A percentile compares a stretch with the other conserved stretches of the same genome.
These are phyloP conservation scores for Marsdenia floribunda DNA, from an alignment of 257 asterid species.

Conservation along the genomic window DNA sequence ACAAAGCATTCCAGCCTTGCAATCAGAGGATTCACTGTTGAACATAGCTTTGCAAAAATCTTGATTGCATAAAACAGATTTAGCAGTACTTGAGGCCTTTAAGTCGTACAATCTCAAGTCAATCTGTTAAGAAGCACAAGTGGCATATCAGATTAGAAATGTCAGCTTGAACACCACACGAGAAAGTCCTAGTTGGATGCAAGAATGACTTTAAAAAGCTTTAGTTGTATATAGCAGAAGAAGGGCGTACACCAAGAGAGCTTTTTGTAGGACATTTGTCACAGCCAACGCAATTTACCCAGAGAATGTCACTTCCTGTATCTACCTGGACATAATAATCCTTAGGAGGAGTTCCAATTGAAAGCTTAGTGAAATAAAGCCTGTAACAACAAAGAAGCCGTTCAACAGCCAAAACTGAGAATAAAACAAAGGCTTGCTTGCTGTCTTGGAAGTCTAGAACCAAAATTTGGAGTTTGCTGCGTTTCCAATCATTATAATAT, in stretches of 20 bases:
- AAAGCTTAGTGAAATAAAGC: slow-evolving; percentile 82
- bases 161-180: background rate
- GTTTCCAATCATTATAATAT: background rate
- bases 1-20: slow-evolving; percentile 69
- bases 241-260: slow-evolving; percentile 61
- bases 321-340: slow-evolving; percentile 94
- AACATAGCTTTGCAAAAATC: slow-evolving; percentile 63
- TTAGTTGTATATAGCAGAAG: background rate
- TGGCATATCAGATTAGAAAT: background rate
- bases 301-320: slow-evolving; percentile 95
- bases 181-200: background rate
- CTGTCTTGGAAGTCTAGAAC: background rate
- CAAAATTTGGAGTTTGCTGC: background rate
- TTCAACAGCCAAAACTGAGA: slow-evolving; percentile 6
- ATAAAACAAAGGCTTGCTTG: background rate
- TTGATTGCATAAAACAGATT: slow-evolving; percentile 58
- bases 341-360: slow-evolving; percentile 88
- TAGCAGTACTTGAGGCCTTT: slow-evolving; percentile 69
- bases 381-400: slow-evolving; percentile 40
- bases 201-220: background rate
- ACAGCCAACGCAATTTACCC: slow-evolving; percentile 93
- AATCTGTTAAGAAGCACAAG: slow-evolving; percentile 46
- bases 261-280: slow-evolving; percentile 74
- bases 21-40: slow-evolving; percentile 45
- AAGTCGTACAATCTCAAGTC: slow-evolving; percentile 67